phyloP scores from a whole-genome alignment of 352 stramenopile species.

The Pythium vanterpoolii region DNA sequence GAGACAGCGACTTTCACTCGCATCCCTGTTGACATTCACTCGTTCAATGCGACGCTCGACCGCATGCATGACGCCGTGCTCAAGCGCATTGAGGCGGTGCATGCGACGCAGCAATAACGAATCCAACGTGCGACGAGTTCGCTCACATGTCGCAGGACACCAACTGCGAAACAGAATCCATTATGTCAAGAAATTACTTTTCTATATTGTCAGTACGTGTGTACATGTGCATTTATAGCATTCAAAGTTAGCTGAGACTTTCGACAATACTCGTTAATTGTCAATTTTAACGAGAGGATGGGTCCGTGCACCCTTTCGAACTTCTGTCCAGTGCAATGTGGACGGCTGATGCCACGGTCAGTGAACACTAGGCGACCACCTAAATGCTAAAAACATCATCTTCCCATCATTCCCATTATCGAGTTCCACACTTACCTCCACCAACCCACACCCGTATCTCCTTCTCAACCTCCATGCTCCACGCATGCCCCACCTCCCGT shows the following conservation, averaged over 20 bases:
- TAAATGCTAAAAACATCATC: too few relatives aligned
- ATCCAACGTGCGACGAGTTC: neutral
- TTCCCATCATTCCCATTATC: too few relatives aligned
- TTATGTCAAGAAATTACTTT: neutral
- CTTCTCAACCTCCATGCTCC: neutral
- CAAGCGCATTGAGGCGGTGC: constrained; percentile 79
- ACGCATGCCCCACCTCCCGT: too few relatives aligned
- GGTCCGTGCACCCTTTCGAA: constrained; percentile 3
- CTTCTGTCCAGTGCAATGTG: too few relatives aligned
- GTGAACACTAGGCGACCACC: constrained; percentile 7
- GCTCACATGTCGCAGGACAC: constrained; percentile 17
- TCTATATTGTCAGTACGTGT: neutral
- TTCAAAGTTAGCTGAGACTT: too few relatives aligned
- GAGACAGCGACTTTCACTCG: constrained; percentile 65
- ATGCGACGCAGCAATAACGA: constrained; percentile 25
- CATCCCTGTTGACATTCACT: constrained; percentile 81
- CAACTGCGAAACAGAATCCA: neutral
- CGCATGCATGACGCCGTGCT: constrained; percentile 84
- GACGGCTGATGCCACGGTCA: too few relatives aligned
- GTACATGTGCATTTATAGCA: too few relatives aligned
- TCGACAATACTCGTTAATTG: constrained; percentile 7
- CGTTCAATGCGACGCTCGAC: constrained; percentile 84
- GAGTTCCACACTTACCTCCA: too few relatives aligned
- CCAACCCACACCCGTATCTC: too few relatives aligned
- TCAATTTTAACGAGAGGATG: neutral